phyloP scores from a whole-genome alignment of 148 eudicot genomes.

The Nepenthes mirabilis region DNA sequence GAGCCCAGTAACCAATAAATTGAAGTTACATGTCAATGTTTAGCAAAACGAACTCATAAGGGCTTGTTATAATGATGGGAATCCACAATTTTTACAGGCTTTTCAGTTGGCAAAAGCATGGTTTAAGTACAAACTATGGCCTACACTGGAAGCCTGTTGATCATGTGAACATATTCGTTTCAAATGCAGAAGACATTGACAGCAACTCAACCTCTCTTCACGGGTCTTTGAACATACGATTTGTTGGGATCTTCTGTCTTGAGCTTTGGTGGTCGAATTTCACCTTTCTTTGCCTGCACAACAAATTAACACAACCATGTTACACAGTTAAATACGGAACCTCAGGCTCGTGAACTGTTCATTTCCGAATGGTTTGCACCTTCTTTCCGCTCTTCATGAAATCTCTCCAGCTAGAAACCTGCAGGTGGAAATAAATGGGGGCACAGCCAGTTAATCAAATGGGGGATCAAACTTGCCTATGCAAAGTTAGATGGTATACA shows the following conservation, averaged over 20 bases:
- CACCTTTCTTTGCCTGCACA: constrained; percentile 80
- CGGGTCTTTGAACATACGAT: constrained; percentile 94
- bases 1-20: no score
- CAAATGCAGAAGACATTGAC: no score
- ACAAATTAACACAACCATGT: not conserved
- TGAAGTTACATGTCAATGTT: no score
- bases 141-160: no score
- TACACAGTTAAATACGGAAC: not conserved
- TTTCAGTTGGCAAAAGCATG: no score
- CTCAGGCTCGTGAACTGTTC: not conserved
- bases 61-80: no score
- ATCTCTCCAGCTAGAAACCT: constrained; percentile 99
- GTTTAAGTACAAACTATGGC: no score
- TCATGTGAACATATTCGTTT: no score
- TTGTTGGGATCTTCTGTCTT: constrained; percentile 98
- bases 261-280: constrained; percentile 90
- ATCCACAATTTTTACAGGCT: no score
- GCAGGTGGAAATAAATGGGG: constrained; percentile 2
- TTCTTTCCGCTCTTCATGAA: constrained; percentile 90
- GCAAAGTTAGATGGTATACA: no score
- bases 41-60: no score
- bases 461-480: not conserved
- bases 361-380: constrained; percentile 23
- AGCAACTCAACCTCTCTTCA: constrained; percentile 37
- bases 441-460: not conserved